Base-by-base conservation (phyloP, 345 rosid genomes). In the Salix caprea region DNA sequence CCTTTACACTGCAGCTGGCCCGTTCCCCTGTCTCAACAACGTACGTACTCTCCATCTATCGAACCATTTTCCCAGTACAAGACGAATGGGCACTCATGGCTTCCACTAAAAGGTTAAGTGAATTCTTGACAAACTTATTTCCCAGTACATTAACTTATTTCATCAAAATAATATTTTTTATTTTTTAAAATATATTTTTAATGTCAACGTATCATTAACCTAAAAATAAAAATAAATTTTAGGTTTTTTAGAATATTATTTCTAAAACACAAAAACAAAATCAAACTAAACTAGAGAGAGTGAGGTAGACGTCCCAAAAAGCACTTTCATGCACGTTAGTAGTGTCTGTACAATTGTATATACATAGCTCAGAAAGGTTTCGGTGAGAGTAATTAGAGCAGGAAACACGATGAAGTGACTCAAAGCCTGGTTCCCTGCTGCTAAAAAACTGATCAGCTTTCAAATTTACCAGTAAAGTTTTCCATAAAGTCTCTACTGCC, bases 401-500 rank as follows among this genome's bases (percentile, higher is more conserved):
- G 74, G 65, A 69, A 46, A 73, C 74, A 60, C 65, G 19, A 23
- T 42, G 76, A 68, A 46, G 65, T 34, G 74, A 74, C 76, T 69
- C 52, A 74, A 79, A 74, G 82, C 74, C 77, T 79, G 77, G 30
- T 65, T 50, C 32, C 50, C 15, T 18, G 40, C 67, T 61, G 65
- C 70, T 61, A n/a, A 4, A 61, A 14, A 14, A 13, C 26, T n/a
- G n/a, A 67, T 42, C 30, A 28, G 30, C 70, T 48, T 79, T 60
- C 70, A 44, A 62, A 39, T 65, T 77, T 71, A 16, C 5, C 69
- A 13, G 77, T 58, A 7, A 24, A 66, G 19, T 40, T 40, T 68
- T 77, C 44, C 36, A 21, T 78, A 65, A 46, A 69, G 77, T 66
- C n/a, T 66, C n/a, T 13, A 58, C 13, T 46, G 71, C 67, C 58